These are phyloP conservation scores for Rubroboletus satanas DNA, from an alignment of 768 basidiomycete species.

Conservation along the genomic window DNA sequence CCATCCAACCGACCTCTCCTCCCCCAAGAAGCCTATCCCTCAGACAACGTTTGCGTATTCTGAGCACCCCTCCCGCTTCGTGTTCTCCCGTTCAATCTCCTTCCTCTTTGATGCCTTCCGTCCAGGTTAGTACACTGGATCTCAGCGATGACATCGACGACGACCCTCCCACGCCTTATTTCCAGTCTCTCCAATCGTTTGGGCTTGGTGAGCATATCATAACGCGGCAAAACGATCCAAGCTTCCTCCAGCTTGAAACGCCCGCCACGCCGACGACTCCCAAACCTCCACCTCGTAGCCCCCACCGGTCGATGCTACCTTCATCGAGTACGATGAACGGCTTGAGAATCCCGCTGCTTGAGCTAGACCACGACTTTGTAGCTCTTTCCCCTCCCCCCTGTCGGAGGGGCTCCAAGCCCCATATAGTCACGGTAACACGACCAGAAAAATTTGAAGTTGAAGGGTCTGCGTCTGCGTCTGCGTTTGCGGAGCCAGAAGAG, in stretches of 20 bases:
- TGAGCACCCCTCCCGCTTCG: constrained; percentile 53
- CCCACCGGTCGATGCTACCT: constrained; percentile 27
- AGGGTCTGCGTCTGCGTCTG: constrained; percentile 1
- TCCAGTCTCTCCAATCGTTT: constrained; percentile 11
- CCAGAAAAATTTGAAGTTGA: constrained; percentile 12
- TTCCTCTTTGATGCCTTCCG: constrained; percentile 22
- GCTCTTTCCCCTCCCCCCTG: constrained; percentile 68
- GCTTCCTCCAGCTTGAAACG: constrained; percentile 55
- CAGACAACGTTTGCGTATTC: constrained; percentile 62
- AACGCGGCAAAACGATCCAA: constrained; percentile 48
- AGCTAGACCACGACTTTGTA: constrained; percentile 37
- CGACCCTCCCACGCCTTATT: constrained; percentile 28
- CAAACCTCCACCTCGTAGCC: constrained; percentile 17
- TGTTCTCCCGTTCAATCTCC: constrained; percentile 24
- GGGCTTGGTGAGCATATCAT: constrained; percentile 61
- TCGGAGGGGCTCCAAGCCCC: constrained; percentile 52
- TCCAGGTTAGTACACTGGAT: constrained; percentile 27
- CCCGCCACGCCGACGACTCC: constrained; percentile 36
- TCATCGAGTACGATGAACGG: neutral
- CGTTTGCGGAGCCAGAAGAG: constrained; percentile 2
- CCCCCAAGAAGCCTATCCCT: constrained; percentile 39
- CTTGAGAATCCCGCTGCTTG: constrained; percentile 19
- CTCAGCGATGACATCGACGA: constrained; percentile 22
- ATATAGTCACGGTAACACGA: constrained; percentile 24
- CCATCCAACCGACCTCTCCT: constrained; percentile 23